A percentile compares a stretch with the other conserved stretches of the same genome.
phyloP scores from a whole-genome alignment of 192 early-diverging fungal species.

The Neocallimastix lanati region DNA sequence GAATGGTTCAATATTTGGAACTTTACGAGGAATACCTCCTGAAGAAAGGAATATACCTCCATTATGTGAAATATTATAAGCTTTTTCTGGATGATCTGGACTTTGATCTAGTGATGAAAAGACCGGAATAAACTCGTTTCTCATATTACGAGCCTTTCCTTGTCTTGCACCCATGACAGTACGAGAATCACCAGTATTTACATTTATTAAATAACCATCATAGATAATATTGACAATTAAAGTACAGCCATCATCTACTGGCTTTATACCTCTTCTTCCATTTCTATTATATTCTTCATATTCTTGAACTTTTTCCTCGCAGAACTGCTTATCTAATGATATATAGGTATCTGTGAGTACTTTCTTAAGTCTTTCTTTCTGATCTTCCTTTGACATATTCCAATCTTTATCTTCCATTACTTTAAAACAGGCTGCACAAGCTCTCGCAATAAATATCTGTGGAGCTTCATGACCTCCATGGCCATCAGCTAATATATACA shows the following conservation, averaged over 20 bases:
- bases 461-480: constrained; percentile 32
- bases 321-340: constrained; percentile 26
- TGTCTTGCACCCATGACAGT: background rate
- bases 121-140: constrained; percentile 11
- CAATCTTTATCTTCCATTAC: constrained; percentile 6
- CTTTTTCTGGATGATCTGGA: too few species aligned
- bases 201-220: too few species aligned
- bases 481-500: constrained; percentile 38
- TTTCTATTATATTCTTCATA: constrained; percentile 24
- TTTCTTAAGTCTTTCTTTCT: constrained; percentile 10
- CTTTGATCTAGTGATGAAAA: constrained; percentile 29
- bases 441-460: constrained; percentile 23
- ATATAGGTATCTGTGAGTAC: constrained; percentile 13
- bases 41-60: constrained; percentile 33
- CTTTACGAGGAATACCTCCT: constrained; percentile 13
- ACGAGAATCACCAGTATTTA: too few species aligned
- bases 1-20: constrained; percentile 5
- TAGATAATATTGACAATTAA: too few species aligned
- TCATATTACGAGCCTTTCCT: background rate
- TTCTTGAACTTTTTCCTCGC: constrained; percentile 19
- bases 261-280: constrained; percentile 1
- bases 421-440: constrained; percentile 9
- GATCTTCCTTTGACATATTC: constrained; percentile 14
- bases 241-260: constrained; percentile 25
- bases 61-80: constrained; percentile 16